phyloP scores from a whole-genome alignment of 164 flowering plant species.

The Annona cherimola region DNA sequence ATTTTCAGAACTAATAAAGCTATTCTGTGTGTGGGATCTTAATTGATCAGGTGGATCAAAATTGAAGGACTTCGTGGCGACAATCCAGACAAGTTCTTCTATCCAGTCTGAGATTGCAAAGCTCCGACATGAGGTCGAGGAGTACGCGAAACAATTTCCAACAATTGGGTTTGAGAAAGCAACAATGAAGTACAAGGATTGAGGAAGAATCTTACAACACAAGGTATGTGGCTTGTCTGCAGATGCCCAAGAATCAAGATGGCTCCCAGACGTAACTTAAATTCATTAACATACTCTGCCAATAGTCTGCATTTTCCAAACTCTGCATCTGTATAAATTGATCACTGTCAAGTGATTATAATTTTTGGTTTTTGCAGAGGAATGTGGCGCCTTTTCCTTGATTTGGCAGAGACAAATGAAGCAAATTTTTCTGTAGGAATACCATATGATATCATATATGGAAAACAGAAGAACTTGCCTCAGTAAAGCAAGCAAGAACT shows the following conservation, averaged over 20 bases:
- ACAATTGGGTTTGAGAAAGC: conserved; percentile 94
- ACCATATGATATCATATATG: neutral
- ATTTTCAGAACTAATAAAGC: conserved; percentile 1
- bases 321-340: neutral
- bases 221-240: conserved; percentile 8
- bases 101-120: conserved; percentile 68
- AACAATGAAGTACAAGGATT: conserved; percentile 89
- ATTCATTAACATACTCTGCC: too few species aligned
- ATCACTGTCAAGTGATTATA: neutral
- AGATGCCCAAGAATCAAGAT: neutral
- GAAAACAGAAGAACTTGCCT: neutral
- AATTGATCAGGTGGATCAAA: conserved; percentile 56
- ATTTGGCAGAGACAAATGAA: neutral
- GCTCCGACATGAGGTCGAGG: conserved; percentile 74
- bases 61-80: conserved; percentile 79
- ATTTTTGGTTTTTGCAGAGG: neutral
- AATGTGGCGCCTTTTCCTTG: neutral
- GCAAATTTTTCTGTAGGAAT: neutral
- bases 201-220: conserved; percentile 17
- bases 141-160: conserved; percentile 89
- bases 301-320: neutral
- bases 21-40: neutral
- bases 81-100: conserved; percentile 37
- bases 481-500: neutral
- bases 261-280: too few species aligned